These are phyloP conservation scores for Chaetomiaceae sp. DNA, from an alignment of 2,329 filamentous ascomycete genomes.

Conservation along the genomic window DNA sequence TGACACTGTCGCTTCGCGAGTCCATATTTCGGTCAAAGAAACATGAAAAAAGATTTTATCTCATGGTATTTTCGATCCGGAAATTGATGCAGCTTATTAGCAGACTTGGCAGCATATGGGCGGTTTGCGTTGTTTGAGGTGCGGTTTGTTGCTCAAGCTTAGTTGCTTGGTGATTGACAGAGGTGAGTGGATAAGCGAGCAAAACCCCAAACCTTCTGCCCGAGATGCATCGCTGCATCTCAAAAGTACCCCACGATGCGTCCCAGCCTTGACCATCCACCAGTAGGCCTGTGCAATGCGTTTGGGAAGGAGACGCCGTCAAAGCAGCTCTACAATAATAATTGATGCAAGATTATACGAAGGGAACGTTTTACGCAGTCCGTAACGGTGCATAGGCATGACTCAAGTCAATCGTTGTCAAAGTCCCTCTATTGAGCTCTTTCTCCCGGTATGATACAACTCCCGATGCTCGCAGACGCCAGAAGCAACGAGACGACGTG, in stretches of 20 bases:
- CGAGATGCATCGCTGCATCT: background rate
- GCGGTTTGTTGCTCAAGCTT: background rate
- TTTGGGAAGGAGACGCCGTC: too few relatives aligned
- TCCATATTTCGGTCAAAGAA: background rate
- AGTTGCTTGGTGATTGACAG: background rate
- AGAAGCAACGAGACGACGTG: constrained; percentile 2
- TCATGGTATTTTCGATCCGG: too few relatives aligned
- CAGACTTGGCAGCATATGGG: background rate
- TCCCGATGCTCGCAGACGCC: constrained; percentile 11
- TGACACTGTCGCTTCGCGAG: background rate
- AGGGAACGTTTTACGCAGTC: too few relatives aligned
- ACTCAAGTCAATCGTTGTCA: background rate
- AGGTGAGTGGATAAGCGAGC: background rate
- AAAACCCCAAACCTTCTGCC: background rate
- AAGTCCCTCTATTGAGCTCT: constrained; percentile 16
- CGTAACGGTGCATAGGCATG: background rate
- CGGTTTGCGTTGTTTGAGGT: too few relatives aligned
- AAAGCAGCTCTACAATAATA: background rate
- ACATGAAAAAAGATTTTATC: background rate
- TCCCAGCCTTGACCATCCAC: too few relatives aligned
- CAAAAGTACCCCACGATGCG: background rate
- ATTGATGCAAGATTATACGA: too few relatives aligned
- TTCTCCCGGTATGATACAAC: constrained; percentile 19
- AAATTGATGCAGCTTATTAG: too few relatives aligned
- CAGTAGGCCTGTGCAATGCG: too few relatives aligned